phyloP scores from a whole-genome alignment of 2,329 filamentous ascomycete genomes.

The Fusarium sp. region DNA sequence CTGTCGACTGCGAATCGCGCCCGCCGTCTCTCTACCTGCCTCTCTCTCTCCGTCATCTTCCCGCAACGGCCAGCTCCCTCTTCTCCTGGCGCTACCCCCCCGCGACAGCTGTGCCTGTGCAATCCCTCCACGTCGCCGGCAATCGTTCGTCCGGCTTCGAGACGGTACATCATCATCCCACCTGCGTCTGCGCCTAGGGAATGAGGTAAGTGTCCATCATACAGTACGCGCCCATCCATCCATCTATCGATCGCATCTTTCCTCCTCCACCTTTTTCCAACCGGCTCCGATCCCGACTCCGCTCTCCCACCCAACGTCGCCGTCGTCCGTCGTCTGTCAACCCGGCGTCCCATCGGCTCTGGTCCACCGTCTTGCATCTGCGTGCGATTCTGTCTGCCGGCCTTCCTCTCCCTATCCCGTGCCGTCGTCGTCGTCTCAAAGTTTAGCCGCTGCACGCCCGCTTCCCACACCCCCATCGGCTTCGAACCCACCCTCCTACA shows the following conservation, averaged over 20 bases:
- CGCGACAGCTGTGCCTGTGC: constrained; percentile 18
- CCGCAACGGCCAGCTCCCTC: constrained; percentile 5
- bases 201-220: constrained; percentile 32
- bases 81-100: constrained; percentile 1
- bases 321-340: constrained; percentile 16
- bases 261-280: constrained; percentile 22
- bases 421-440: constrained; percentile 33
- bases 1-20: constrained; percentile 14
- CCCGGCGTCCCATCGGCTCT: constrained; percentile 35
- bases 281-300: constrained; percentile 38
- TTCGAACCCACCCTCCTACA: constrained; percentile 34
- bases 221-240: constrained; percentile 8
- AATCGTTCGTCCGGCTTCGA: constrained; percentile 27
- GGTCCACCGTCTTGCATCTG: constrained; percentile 37
- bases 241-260: constrained; percentile 14
- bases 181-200: constrained; percentile 23
- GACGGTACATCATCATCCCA: constrained; percentile 23
- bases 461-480: constrained; percentile 30
- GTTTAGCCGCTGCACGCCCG: constrained; percentile 39
- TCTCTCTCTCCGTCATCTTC: constrained; percentile 4
- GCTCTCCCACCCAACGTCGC: constrained; percentile 31
- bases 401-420: constrained; percentile 24
- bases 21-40: constrained; percentile 4
- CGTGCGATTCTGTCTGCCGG: constrained; percentile 29
- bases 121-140: constrained; percentile 20